phyloP scores from a whole-genome alignment of 768 basidiomycete species.

The Trametes cinnabarina region DNA sequence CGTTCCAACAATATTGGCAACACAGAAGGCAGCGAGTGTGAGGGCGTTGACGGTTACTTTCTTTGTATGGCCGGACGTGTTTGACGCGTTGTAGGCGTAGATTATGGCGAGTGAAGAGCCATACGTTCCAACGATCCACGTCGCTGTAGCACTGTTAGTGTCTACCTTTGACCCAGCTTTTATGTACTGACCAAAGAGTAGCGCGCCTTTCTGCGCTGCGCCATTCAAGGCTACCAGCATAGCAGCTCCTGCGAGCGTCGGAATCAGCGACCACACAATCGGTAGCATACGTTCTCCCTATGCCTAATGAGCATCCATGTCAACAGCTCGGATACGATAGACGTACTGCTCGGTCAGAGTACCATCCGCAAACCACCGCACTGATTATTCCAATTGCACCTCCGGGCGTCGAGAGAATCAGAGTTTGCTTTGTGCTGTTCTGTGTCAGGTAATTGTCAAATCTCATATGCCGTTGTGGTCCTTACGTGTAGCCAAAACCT shows the following conservation, averaged over 20 bases:
- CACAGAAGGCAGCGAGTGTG: conserved; percentile 53
- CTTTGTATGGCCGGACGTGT: conserved; percentile 66
- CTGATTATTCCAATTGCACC: conserved; percentile 50
- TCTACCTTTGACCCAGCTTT: background rate
- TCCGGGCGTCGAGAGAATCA: conserved; percentile 58
- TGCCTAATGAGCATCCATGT: no score
- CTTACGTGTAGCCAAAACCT: conserved; percentile 62
- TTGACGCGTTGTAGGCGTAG: conserved; percentile 67
- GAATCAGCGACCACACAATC: conserved; percentile 55
- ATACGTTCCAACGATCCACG: conserved; percentile 53
- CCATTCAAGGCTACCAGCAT: conserved; percentile 48
- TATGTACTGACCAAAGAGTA: conserved; percentile 49
- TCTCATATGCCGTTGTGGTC: background rate
- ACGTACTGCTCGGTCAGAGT: conserved; percentile 59
- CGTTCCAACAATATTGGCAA: conserved; percentile 63
- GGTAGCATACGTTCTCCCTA: conserved; percentile 62
- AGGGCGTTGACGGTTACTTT: conserved; percentile 64
- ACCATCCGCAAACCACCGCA: conserved; percentile 57
- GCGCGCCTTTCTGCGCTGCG: conserved; percentile 45
- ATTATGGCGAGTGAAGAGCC: conserved; percentile 58
- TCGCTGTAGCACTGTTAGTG: conserved; percentile 32
- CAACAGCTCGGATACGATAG: background rate
- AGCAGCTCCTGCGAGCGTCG: conserved; percentile 54
- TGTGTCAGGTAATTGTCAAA: background rate
- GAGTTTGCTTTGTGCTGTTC: conserved; percentile 53